Evolutionary conservation across 2,329 filamentous ascomycete species (phyloP).

Genomic region (Plenodomus lindquistii): DNA sequence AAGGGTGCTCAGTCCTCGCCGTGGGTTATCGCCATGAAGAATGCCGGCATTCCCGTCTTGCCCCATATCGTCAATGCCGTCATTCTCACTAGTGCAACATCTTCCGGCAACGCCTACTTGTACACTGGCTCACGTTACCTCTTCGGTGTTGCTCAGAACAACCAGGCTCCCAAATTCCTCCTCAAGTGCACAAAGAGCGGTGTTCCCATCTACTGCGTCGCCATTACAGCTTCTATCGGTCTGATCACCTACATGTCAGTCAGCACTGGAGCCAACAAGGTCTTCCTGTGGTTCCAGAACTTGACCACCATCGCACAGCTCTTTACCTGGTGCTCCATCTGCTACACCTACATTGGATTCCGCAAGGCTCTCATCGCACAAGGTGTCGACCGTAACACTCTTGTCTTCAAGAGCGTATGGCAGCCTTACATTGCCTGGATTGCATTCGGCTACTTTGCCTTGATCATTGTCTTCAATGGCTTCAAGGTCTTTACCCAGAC

Average conservation of each 20-base stretch:
- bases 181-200: constrained; percentile 52
- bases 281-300: constrained; percentile 73
- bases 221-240: constrained; percentile 46
- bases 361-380: constrained; percentile 51
- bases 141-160: constrained; percentile 54
- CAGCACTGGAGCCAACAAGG: constrained; percentile 48
- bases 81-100: constrained; percentile 73
- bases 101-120: constrained; percentile 69
- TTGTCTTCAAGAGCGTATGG: constrained; percentile 55
- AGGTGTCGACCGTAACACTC: constrained; percentile 56
- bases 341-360: constrained; percentile 63
- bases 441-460: constrained; percentile 61
- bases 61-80: constrained; percentile 77
- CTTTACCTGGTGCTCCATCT: constrained; percentile 59
- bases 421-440: constrained; percentile 62
- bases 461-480: constrained; percentile 65
- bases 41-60: constrained; percentile 68
- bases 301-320: constrained; percentile 63
- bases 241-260: constrained; percentile 56
- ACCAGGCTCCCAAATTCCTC: constrained; percentile 58
- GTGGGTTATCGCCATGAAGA: constrained; percentile 67
- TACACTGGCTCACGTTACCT: constrained; percentile 58
- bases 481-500: constrained; percentile 59
- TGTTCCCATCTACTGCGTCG: constrained; percentile 48
- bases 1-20: constrained; percentile 42